phyloP scores from a whole-genome alignment of 2,329 filamentous ascomycete genomes.

The Colletotrichum magnum region DNA sequence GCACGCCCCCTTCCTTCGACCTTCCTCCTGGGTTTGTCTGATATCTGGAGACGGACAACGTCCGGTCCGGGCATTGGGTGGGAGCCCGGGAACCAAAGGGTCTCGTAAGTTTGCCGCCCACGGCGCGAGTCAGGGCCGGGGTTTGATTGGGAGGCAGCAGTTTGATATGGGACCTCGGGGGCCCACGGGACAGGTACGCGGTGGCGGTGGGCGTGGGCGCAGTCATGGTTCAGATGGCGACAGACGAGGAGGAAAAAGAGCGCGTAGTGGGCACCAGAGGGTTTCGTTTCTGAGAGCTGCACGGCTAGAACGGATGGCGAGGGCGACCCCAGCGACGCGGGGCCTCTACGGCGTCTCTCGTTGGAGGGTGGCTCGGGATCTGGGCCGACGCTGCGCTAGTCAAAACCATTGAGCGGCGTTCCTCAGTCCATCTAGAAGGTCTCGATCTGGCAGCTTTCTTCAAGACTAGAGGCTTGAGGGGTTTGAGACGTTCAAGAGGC shows the following conservation, averaged over 20 bases:
- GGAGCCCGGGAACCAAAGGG: background rate
- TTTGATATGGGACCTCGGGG: constrained; percentile 14
- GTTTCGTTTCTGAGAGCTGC: constrained; percentile 8
- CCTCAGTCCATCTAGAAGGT: background rate
- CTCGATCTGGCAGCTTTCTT: background rate
- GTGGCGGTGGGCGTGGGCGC: constrained; percentile 21
- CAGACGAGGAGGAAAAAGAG: too few relatives aligned
- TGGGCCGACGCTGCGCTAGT: background rate
- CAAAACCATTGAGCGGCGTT: background rate
- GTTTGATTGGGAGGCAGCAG: constrained; percentile 2
- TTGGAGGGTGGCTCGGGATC: background rate
- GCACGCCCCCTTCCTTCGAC: constrained; percentile 2
- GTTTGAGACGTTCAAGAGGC: background rate
- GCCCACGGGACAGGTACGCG: constrained; percentile 9
- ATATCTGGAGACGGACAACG: constrained; percentile 4
- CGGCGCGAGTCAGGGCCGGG: constrained; percentile 29
- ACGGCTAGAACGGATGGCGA: constrained; percentile 23
- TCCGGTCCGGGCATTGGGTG: background rate
- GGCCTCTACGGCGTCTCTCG: constrained; percentile 6
- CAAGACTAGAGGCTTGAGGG: background rate
- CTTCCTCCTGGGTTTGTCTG: background rate
- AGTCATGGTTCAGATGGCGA: constrained; percentile 16
- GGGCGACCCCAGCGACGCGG: background rate
- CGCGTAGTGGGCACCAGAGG: constrained; percentile 2
- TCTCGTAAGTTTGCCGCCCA: background rate